These are phyloP conservation scores for Furcasterigmium furcatum DNA, from an alignment of 2,329 filamentous ascomycete species.

Conservation along the genomic window DNA sequence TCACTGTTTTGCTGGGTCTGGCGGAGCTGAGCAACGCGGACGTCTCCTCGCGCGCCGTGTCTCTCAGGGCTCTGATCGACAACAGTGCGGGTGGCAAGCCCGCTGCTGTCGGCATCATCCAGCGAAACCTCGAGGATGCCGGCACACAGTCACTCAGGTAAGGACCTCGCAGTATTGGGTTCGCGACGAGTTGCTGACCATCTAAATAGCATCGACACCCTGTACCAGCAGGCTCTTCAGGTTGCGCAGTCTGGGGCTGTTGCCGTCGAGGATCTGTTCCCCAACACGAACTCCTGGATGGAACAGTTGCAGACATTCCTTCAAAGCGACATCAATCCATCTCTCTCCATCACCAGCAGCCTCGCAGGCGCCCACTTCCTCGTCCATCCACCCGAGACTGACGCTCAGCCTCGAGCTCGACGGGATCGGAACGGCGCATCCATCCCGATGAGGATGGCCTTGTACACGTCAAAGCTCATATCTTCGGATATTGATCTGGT, in stretches of 20 bases:
- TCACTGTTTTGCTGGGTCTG: conserved; percentile 50
- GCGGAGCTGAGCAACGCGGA: conserved; percentile 43
- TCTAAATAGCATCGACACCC: conserved; percentile 42
- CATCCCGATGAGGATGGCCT: conserved; percentile 69
- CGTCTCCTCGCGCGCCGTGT: conserved; percentile 35
- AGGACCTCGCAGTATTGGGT: conserved; percentile 16
- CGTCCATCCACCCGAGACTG: conserved; percentile 31
- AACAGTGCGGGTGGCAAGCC: conserved; percentile 34
- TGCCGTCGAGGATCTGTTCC: conserved; percentile 51
- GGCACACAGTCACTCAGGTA: conserved; percentile 48
- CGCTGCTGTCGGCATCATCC: conserved; percentile 48
- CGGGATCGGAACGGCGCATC: conserved; percentile 70
- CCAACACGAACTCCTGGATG: conserved; percentile 63
- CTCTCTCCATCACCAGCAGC: conserved; percentile 70
- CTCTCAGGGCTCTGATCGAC: conserved; percentile 44
- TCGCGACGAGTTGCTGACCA: conserved; percentile 12
- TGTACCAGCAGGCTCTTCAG: conserved; percentile 44
- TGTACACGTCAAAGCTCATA: conserved; percentile 64
- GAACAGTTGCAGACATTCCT: conserved; percentile 56
- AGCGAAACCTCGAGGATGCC: conserved; percentile 50
- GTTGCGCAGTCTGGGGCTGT: conserved; percentile 30
- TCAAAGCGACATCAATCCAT: conserved; percentile 48
- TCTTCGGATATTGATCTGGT: conserved; percentile 32
- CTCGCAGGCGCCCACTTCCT: conserved; percentile 70
- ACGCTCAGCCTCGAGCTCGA: conserved; percentile 24